These are phyloP conservation scores for Lasiosphaeria miniovina DNA, from an alignment of 495 filamentous ascomycete genomes.

Conservation along the genomic window DNA sequence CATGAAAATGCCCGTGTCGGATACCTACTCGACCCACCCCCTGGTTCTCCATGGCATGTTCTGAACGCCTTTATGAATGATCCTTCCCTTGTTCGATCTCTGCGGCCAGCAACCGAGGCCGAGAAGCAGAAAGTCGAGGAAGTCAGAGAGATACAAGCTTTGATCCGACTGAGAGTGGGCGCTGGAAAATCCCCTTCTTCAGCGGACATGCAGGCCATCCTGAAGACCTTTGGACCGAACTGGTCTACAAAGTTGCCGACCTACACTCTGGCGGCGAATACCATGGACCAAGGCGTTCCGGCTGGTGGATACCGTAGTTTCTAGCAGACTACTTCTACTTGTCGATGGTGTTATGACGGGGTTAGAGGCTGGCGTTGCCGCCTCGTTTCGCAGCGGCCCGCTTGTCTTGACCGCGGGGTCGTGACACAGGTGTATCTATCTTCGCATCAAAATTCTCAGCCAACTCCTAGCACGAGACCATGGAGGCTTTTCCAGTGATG, in stretches of 20 bases:
- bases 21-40: constrained; percentile 8
- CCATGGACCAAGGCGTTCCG: constrained; percentile 6
- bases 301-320: neutral
- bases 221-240: neutral
- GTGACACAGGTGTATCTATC: too few species aligned
- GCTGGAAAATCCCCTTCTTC: constrained; percentile 2
- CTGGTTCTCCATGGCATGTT: neutral
- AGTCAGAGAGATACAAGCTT: constrained; percentile 8
- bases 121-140: constrained; percentile 3
- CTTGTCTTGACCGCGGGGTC: too few species aligned
- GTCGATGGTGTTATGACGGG: neutral
- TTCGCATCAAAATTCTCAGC: too few species aligned
- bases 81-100: neutral
- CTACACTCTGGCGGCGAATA: constrained; percentile 2
- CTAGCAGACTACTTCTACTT: neutral
- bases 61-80: neutral
- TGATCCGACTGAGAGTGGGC: constrained; percentile 3
- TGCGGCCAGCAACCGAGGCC: constrained; percentile 5
- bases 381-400: too few species aligned
- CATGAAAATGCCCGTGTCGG: neutral
- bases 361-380: too few species aligned
- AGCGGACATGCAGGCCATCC: neutral
- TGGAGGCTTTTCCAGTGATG: too few species aligned
- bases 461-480: too few species aligned
- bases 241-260: neutral